These are phyloP conservation scores for Coemansia sp. DNA, from an alignment of 192 early-diverging fungal species.

Conservation along the genomic window DNA sequence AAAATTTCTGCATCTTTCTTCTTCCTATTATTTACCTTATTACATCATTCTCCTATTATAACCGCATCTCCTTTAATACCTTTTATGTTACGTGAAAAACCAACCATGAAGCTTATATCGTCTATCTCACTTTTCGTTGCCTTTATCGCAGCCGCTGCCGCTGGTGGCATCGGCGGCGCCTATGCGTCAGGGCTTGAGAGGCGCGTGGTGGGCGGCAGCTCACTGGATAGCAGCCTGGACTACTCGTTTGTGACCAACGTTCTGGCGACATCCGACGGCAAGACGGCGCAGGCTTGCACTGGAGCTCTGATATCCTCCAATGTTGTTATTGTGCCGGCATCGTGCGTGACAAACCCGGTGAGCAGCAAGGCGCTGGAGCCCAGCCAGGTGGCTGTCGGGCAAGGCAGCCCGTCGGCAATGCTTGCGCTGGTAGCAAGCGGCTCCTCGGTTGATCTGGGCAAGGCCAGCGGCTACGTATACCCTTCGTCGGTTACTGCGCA, in stretches of 20 bases:
- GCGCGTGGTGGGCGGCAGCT: slow-evolving; percentile 36
- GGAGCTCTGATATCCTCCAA: slow-evolving; percentile 47
- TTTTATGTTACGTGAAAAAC: not conserved
- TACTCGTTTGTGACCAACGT: slow-evolving; percentile 42
- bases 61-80: not conserved
- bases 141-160: slow-evolving; percentile 29
- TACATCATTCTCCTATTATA: not conserved
- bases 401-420: slow-evolving; percentile 16
- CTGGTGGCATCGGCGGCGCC: slow-evolving; percentile 21
- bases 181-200: slow-evolving; percentile 23
- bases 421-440: slow-evolving; percentile 10
- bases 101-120: slow-evolving; percentile 35
- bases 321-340: slow-evolving; percentile 34
- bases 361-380: slow-evolving; percentile 46
- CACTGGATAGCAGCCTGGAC: slow-evolving; percentile 2
- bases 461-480: slow-evolving; percentile 29
- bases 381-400: slow-evolving; percentile 35
- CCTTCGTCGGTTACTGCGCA: slow-evolving; percentile 32
- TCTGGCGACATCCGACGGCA: slow-evolving; percentile 16
- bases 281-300: slow-evolving; percentile 27
- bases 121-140: slow-evolving; percentile 19
- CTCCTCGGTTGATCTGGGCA: slow-evolving; percentile 8
- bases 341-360: slow-evolving; percentile 46
- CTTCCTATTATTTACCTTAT: not conserved
- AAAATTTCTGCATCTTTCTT: slow-evolving; percentile 1